These are phyloP conservation scores for Cyclotella baltica DNA, from an alignment of 108 stramenopile genomes.

Conservation along the genomic window DNA sequence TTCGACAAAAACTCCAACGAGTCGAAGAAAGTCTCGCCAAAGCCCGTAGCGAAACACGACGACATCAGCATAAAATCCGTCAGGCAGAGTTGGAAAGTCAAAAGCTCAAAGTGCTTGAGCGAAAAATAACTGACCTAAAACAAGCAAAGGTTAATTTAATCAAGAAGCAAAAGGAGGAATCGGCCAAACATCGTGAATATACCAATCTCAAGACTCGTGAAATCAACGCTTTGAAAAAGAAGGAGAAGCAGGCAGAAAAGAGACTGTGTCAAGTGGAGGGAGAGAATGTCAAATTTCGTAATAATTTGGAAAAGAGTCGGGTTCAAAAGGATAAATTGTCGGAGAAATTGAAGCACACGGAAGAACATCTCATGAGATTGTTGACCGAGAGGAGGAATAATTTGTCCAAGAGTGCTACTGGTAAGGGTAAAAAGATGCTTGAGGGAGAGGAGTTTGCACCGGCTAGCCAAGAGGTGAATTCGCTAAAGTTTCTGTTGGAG, in stretches of 20 bases:
- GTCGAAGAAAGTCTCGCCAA: constrained; percentile 76
- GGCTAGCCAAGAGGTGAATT: constrained; percentile 60
- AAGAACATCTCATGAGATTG: constrained; percentile 79
- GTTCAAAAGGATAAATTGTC: constrained; percentile 68
- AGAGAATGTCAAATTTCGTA: constrained; percentile 74
- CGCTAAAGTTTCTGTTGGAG: constrained; percentile 72
- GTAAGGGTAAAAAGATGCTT: background rate
- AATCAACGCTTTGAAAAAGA: constrained; percentile 74
- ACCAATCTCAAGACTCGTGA: constrained; percentile 82
- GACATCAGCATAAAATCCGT: constrained; percentile 80
- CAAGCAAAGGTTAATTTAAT: constrained; percentile 67
- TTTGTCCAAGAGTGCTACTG: background rate
- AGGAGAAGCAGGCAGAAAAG: constrained; percentile 65
- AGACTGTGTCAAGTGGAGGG: constrained; percentile 74
- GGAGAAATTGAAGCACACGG: constrained; percentile 85
- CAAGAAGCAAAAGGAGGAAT: constrained; percentile 81
- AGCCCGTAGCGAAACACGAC: constrained; percentile 72
- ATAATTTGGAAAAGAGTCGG: constrained; percentile 72
- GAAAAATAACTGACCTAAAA: constrained; percentile 83
- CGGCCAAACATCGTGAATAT: constrained; percentile 65
- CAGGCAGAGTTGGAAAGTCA: constrained; percentile 79
- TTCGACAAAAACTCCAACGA: constrained; percentile 76
- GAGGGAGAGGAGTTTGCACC: constrained; percentile 48
- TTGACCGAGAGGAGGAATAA: constrained; percentile 72
- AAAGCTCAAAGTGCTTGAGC: constrained; percentile 74